Base-by-base conservation (phyloP, 306 rosid genomes). In the Aeschynomene evenia region DNA sequence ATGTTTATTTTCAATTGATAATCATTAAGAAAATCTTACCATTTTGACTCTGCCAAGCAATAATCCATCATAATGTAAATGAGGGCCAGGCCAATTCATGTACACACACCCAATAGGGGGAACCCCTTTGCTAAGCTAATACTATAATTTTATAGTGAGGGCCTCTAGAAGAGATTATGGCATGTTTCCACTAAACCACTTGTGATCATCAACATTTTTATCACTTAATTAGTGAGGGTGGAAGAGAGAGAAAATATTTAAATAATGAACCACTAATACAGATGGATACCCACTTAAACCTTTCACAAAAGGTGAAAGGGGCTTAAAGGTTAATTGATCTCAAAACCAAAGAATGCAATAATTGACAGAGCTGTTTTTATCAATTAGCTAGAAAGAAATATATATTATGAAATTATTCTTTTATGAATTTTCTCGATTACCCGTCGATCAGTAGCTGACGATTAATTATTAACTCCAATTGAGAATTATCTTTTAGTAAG, bases 21-120 rank as follows among this genome's bases (percentile, higher is more conserved):
- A 85, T 78, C 46, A 87, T 85, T 68, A 52, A 74, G 61, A 76
- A 78, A 85, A 78, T 80, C 46, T 80, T 85, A 82, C 86, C 40
- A 74, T 76, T 76, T 85, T 82, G 89, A 85, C 91, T 76, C 87
- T 79, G 84, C 28, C 29, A 75, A 76, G 78, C 63, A 73, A 84
- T 87, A 14, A 82, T 87, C 79, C 85, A 72, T 43, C 77, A 80
- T 86, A 60, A 84, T 81, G 84, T 72, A 74, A 2, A 15, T 4
- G 66, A 68, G 83, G 82, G 69, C 78, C 84, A 60, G 26, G 52
- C 76, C 83, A 83, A 67, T 81, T 81, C 81, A 81, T 81, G 43
- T 75, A 24, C 53, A 72, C 37, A 56, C 50, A 67, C 16, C 68
- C 55, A 63, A 46, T 60, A 28, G 53, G 22, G 24, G 8, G 23